Evolutionary conservation across 2,329 filamentous ascomycete species (phyloP).

Genomic region (Diaporthe vexans): DNA sequence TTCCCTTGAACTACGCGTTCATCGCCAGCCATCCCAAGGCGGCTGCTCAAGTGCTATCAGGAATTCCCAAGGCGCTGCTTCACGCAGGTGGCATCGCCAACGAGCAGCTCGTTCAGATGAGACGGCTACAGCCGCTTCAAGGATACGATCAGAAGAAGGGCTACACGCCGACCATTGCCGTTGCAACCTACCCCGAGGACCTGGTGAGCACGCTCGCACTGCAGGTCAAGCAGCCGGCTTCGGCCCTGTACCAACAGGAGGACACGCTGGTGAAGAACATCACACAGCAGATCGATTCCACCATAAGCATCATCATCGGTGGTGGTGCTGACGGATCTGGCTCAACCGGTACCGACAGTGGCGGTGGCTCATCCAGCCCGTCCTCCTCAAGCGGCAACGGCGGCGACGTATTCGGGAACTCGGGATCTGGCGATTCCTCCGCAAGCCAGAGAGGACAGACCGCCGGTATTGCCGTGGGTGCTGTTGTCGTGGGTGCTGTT

Average conservation of each 20-base stretch:
- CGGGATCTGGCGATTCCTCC: conserved; percentile 56
- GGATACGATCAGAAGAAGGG: conserved; percentile 63
- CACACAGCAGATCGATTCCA: conserved; percentile 85
- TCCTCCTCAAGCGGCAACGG: conserved; percentile 47
- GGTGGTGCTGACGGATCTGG: conserved; percentile 56
- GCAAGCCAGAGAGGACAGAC: conserved; percentile 74
- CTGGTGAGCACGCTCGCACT: conserved; percentile 40
- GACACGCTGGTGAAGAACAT: conserved; percentile 76
- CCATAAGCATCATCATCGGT: conserved; percentile 76
- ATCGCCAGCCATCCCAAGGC: conserved; percentile 80
- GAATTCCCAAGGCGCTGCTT: conserved; percentile 78
- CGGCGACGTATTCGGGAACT: conserved; percentile 52
- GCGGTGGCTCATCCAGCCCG: conserved; percentile 53
- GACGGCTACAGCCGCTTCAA: conserved; percentile 79
- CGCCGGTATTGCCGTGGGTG: conserved; percentile 80
- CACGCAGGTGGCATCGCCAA: conserved; percentile 71
- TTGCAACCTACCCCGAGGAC: conserved; percentile 67
- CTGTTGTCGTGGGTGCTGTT: conserved; percentile 82
- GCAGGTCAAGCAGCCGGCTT: conserved; percentile 74
- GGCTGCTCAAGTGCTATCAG: conserved; percentile 87
- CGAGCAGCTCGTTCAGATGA: conserved; percentile 72
- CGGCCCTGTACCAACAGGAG: conserved; percentile 79
- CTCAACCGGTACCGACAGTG: conserved; percentile 55
- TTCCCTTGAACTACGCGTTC: conserved; percentile 86
- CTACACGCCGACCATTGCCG: conserved; percentile 83